These are phyloP conservation scores for Plasmodium blacklocki DNA, from an alignment of 169 alveolate genomes.

Conservation along the genomic window DNA sequence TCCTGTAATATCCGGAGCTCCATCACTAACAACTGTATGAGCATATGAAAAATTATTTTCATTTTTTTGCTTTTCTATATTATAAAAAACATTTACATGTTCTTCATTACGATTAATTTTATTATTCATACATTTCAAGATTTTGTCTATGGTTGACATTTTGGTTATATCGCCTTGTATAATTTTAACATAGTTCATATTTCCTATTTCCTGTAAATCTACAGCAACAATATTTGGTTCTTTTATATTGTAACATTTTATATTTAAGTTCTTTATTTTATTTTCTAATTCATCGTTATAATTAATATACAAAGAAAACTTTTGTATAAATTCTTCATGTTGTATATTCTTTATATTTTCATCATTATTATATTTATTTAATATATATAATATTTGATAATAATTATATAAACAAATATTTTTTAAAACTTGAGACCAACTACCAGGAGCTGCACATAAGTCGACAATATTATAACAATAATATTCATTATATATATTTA, in stretches of 20 bases:
- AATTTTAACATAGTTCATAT: conserved; percentile 94
- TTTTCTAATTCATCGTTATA: conserved; percentile 58
- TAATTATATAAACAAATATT: conserved; percentile 74
- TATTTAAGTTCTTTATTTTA: conserved; percentile 42
- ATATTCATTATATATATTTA: conserved; percentile 58
- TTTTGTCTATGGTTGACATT: conserved; percentile 90
- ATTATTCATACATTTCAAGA: conserved; percentile 82
- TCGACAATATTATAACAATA: conserved; percentile 93
- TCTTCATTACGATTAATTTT: conserved; percentile 8
- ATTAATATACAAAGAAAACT: conserved; percentile 69
- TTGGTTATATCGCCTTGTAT: conserved; percentile 98
- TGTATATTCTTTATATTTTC: conserved; percentile 15
- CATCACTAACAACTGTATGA: conserved; percentile 97
- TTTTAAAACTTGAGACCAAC: conserved; percentile 96
- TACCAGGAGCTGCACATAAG: conserved; percentile 99
- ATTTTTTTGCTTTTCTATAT: neutral
- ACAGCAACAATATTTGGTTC: conserved; percentile 94
- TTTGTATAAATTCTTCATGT: conserved; percentile 66
- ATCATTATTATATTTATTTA: conserved; percentile 68
- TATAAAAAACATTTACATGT: conserved; percentile 4
- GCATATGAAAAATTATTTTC: conserved; percentile 83
- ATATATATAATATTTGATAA: conserved; percentile 76
- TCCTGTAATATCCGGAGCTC: conserved; percentile 99
- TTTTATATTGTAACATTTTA: conserved; percentile 65
- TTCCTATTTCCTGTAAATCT: conserved; percentile 97